A percentile compares a stretch with the other conserved stretches of the same genome.
Conservation (phyloP, 768 basidiomycete species). For the Mycena rosella region DNA sequence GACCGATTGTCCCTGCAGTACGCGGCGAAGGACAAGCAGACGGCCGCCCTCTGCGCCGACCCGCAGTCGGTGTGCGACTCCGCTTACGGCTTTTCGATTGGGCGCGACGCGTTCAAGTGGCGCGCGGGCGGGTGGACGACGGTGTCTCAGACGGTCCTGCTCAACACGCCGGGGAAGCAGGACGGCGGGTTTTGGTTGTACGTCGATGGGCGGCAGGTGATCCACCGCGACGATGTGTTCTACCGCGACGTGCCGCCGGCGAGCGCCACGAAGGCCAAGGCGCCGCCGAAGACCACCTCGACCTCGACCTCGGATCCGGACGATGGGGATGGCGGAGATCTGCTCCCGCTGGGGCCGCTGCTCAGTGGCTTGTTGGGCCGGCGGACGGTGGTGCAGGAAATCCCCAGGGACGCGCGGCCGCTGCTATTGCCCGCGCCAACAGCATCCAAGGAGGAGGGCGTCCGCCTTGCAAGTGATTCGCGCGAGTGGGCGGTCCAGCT, state of each 20-base stretch:
- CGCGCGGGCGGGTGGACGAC: constrained; percentile 76
- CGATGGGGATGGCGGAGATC: constrained; percentile 1
- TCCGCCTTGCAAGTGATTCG: background rate
- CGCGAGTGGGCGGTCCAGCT: constrained; percentile 12
- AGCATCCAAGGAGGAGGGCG: background rate
- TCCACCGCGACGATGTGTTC: constrained; percentile 68
- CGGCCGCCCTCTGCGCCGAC: constrained; percentile 67
- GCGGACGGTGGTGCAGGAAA: constrained; percentile 9
- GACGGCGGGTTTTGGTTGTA: constrained; percentile 76
- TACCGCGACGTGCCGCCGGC: constrained; percentile 62
- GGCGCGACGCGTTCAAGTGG: constrained; percentile 78
- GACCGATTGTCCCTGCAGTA: constrained; percentile 60
- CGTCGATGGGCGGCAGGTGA: constrained; percentile 69
- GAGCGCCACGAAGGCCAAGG: background rate
- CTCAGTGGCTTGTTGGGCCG: constrained; percentile 30
- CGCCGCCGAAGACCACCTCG: constrained; percentile 1
- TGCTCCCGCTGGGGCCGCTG: constrained; percentile 9
- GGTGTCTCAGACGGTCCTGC: constrained; percentile 73
- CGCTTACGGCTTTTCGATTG: constrained; percentile 80
- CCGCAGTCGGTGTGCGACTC: constrained; percentile 72
- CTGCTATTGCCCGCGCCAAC: constrained; percentile 13
- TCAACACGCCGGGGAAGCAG: constrained; percentile 81
- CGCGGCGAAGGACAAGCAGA: constrained; percentile 80
- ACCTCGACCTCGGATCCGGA: background rate
- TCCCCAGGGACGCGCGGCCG: constrained; percentile 1